A percentile compares a stretch with the other conserved stretches of the same genome.
These are phyloP conservation scores for Tillandsia fasciculata DNA, from an alignment of 176 grass and related monocot species.

Conservation along the genomic window DNA sequence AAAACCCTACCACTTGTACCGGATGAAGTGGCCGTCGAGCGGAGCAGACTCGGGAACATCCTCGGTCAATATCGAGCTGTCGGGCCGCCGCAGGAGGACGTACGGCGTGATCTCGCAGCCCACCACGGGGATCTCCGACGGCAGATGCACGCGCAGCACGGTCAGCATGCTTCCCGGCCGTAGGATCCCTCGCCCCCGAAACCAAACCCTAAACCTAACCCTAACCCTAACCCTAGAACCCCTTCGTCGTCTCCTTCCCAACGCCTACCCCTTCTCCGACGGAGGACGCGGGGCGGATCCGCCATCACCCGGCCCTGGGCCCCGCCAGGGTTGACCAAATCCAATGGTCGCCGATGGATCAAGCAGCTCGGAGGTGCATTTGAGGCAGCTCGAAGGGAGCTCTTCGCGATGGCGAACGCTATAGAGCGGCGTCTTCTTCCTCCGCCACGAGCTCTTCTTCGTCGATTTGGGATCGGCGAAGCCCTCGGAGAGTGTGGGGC, in stretches of 20 bases:
- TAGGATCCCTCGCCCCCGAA: constrained; percentile 7
- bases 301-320: constrained; percentile 47
- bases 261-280: neutral
- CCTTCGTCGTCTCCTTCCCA: constrained; percentile 17
- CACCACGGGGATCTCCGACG: constrained; percentile 98
- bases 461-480: neutral
- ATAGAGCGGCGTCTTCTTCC: neutral
- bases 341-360: constrained; percentile 22
- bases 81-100: constrained; percentile 59
- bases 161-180: constrained; percentile 64
- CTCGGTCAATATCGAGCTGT: constrained; percentile 44
- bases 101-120: constrained; percentile 99
- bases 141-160: constrained; percentile 79
- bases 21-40: constrained; percentile 62
- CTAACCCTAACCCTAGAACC: constrained; percentile 24
- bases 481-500: neutral
- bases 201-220: constrained; percentile 19
- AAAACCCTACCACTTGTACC: constrained; percentile 76
- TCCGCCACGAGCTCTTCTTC: neutral
- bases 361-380: neutral
- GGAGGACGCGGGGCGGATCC: constrained; percentile 45
- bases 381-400: constrained; percentile 13
- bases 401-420: constrained; percentile 6
- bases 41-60: constrained; percentile 42
- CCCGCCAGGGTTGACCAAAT: constrained; percentile 56